Base-by-base conservation (phyloP, 2,329 filamentous ascomycete genomes). In the Truncatella angustata region DNA sequence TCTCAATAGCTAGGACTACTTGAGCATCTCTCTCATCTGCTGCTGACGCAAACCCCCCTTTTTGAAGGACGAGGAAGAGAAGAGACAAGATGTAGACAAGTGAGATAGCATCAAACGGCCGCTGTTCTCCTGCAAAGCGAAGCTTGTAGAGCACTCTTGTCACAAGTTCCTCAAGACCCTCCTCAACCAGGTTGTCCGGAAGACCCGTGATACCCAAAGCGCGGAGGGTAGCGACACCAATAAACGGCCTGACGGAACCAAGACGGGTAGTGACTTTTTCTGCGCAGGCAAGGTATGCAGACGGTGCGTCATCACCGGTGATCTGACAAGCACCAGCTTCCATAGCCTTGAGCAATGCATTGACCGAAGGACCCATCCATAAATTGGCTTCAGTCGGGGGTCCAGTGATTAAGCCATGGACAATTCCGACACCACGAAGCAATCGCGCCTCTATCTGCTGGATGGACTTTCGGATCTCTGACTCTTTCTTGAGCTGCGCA, bases 101-200 rank as follows among this genome's bases (percentile, higher is more conserved):
- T 1, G 93, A 93, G 4, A 94, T 87, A 3, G 84, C 79, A 66
- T 99, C 94, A 60, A 99, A 91, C 0, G 93, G 91, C n/a, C 92
- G 84, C 68, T 97, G 93, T 67, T 97, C 94, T 49, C 90, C 88
- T 34, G 92, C 82, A 67, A 96, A 96, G 14, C 92, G 87, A 49
- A 99, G 76, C 44, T 93, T 87, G 69, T 97, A 97, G 4, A 99
- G 75, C 1, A 97, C 85, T 68, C 94, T 84, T 3, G 93, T 97
- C 11, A 96, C 80, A 11, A 97, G 81, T 52, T 87, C 85, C 51
- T 91, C 90, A 7, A 97, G 76, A n/a, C 88, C 83, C 65, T 97
- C 94, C 56, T 88, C 79, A 56, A 86, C 81, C 53, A 93, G 79
- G 49, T 88, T 83, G 10, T 86, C 79, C 0, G 90, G 80, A 3